Percentiles rank a stretch among this genome's conserved stretches.
Evolutionary conservation across 148 eudicot genomes (phyloP).

Genomic region (Camellia lanceoleosa): DNA sequence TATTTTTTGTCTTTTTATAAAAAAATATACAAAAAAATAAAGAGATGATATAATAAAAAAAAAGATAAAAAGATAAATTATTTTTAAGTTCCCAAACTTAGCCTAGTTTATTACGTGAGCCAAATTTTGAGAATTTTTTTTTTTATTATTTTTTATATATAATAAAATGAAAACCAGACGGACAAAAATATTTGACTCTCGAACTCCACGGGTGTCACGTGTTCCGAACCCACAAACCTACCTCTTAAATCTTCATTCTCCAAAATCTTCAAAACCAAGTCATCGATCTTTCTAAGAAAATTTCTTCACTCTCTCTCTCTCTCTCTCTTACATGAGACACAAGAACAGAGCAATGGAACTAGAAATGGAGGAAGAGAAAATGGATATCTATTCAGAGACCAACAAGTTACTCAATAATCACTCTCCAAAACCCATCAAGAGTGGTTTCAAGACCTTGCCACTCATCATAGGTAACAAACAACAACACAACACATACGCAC

Average conservation of each 20-base stretch:
- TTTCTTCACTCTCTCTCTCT: not conserved
- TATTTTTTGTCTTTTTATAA: no score
- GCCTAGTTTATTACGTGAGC: no score
- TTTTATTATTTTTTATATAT: no score
- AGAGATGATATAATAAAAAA: no score
- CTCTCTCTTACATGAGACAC: not conserved
- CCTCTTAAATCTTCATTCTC: not conserved
- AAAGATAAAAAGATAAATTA: no score
- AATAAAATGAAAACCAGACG: not conserved
- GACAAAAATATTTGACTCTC: not conserved
- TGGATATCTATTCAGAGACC: not conserved
- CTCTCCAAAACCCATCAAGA: not conserved
- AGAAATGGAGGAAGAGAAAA: not conserved
- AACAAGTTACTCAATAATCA: not conserved
- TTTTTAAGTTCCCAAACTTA: no score
- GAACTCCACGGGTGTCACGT: not conserved
- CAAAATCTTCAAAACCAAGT: no score
- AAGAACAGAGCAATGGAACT: not conserved
- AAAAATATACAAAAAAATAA: no score
- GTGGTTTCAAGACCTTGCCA: constrained; percentile 29
- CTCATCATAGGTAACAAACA: constrained; percentile 8
- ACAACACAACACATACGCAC: no score
- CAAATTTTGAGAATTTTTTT: no score
- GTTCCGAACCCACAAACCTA: not conserved
- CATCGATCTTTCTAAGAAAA: not conserved